phyloP scores from a whole-genome alignment of 768 basidiomycete species.

The Lactarius sp. region DNA sequence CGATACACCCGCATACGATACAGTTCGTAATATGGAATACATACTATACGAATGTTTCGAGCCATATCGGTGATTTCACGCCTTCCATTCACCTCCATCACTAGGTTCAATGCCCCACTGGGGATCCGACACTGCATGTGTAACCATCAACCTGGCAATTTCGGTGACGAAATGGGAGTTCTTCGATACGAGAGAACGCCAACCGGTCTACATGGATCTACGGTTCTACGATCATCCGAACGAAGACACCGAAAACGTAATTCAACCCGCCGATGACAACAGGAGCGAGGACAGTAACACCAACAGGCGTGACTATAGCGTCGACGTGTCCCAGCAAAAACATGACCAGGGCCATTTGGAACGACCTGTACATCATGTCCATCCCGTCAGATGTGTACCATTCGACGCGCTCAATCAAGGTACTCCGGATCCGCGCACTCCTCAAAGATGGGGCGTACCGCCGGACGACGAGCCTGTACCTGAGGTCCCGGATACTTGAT shows the following conservation, averaged over 20 bases:
- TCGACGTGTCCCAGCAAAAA: background rate
- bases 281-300: background rate
- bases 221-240: background rate
- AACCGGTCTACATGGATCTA: no score
- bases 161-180: no score
- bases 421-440: background rate
- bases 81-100: no score
- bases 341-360: conserved; percentile 1
- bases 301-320: background rate
- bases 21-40: no score
- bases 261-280: background rate
- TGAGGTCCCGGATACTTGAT: background rate
- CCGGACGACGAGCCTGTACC: background rate
- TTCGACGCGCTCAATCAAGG: background rate
- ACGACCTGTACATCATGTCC: background rate
- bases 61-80: no score
- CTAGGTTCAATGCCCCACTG: no score
- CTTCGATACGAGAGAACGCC: no score
- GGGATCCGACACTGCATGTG: no score
- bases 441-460: background rate
- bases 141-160: no score
- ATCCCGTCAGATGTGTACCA: no score
- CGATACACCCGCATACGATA: no score
- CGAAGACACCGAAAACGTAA: background rate
- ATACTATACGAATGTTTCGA: no score